phyloP scores from a whole-genome alignment of 306 rosid genomes.

The Sphenostylis stenocarpa region DNA sequence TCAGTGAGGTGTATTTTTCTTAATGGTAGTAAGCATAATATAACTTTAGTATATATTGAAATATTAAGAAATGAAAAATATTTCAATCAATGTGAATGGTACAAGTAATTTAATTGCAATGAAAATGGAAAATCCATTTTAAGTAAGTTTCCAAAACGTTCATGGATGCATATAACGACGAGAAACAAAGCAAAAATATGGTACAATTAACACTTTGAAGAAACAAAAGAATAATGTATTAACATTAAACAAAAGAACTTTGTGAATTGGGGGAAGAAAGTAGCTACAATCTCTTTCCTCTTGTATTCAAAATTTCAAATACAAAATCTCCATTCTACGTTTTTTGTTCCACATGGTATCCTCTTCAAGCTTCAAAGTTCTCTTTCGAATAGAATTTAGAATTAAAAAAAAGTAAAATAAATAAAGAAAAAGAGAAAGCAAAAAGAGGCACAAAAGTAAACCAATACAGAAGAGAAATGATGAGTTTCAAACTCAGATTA shows the following conservation, averaged over 20 bases:
- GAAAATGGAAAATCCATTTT: background rate
- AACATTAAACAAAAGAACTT: slow-evolving; percentile 39
- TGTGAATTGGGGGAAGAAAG: slow-evolving; percentile 42
- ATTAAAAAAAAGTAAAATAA: slow-evolving; percentile 12
- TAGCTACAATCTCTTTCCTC: slow-evolving; percentile 34
- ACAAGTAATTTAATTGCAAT: background rate
- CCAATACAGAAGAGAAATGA: background rate
- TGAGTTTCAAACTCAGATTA: background rate
- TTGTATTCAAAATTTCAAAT: slow-evolving; percentile 17
- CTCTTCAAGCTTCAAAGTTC: slow-evolving; percentile 23
- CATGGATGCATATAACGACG: slow-evolving; percentile 25
- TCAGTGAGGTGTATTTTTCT: no score
- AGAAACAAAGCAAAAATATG: slow-evolving; percentile 16
- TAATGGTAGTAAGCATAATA: no score
- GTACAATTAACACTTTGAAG: slow-evolving; percentile 25
- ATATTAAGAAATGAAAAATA: background rate
- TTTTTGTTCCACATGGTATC: slow-evolving; percentile 30
- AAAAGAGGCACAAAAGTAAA: slow-evolving; percentile 36
- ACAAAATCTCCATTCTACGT: slow-evolving; percentile 6
- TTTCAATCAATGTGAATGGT: background rate
- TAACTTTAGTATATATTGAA: no score
- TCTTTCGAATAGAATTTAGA: slow-evolving; percentile 29
- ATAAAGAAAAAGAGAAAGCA: background rate
- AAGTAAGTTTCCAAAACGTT: slow-evolving; percentile 2
- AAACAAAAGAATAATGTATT: slow-evolving; percentile 33